Base-by-base conservation (phyloP, 164 flowering plant genomes). In the Vitis labrusca region DNA sequence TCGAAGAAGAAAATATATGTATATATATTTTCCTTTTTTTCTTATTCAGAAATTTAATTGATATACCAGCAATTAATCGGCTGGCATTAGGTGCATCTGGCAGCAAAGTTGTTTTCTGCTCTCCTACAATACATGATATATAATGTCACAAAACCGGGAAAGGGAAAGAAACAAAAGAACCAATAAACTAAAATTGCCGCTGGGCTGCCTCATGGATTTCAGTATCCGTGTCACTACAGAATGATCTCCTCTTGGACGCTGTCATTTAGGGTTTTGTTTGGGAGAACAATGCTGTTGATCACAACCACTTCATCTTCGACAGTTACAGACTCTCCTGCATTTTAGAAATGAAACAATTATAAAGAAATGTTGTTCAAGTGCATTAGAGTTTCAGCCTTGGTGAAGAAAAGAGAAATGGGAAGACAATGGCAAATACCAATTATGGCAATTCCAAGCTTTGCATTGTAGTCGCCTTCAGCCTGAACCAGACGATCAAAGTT, bases 231-330 rank as follows among this genome's bases (percentile, higher is more conserved):
- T 37, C 44, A 58, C 76, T 73, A 92, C 50, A 94, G 84, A 74
- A 94, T 90, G 15, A 94, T 94, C 73, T 94, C 99, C 27, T 91
- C 92, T 63, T 91, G 99, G 71, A 94, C 98, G 62, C 99, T 89
- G 15, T 86, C 76, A 67, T 91, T 92, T 17, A 94, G 91, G 2
- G 92, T 91, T 85, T 94, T 92, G 83, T 92, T 85, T 52, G 99
- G 99, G 50, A 94, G 96, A 59, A 96, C 91, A 77, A 95, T 87
- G 88, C 97, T 83, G 81, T 90, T 93, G 56, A 80, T 76, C 62
- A 95, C 95, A 65, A 93, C 98, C 3, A 91, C 98, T 84, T 96
- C 99, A 79, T 96, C 99, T 78, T 96, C 98, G 30, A 96, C 98
- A 10, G 59, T 75, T 50, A 96, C 99, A 48, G 97, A 85, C 76